Base-by-base conservation (phyloP, 2,329 filamentous ascomycete species). In the Curvularia sp. region DNA sequence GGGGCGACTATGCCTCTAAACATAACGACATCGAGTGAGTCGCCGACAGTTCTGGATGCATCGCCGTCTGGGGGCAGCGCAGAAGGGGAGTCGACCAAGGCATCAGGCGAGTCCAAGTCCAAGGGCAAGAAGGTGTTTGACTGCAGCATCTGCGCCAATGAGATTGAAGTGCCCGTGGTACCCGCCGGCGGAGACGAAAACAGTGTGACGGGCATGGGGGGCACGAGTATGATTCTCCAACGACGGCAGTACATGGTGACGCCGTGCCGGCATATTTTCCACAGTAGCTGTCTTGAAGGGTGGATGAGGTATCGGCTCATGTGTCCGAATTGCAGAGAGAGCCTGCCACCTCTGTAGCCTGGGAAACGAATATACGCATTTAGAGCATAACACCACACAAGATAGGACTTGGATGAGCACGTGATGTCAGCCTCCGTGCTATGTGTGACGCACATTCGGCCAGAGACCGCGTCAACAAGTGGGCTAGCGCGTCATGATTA, bases 271-370 rank as follows among this genome's bases (percentile, higher is more conserved):
- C 95, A 99, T 79, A 93, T 98, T 48, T 99, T 99, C 75, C 95
- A 99, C 74, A 95, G 89, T 55, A 82, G 84, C 30, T 99, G 95
- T 77, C 80, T 99, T 66, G 94, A 98, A 79, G 93, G 92, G 38
- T 98, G 95, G 95, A 95, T 99, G 90, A 86, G 91, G 73, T 93
- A 96, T 75, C 82, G 94, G 57, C 78, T 99, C 71, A 92, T 97
- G 80, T 99, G 95, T 79, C 95, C 95, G 1, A 97, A 97, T 65
- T 98, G 95, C 78, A 85, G 95, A 67, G 93, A 97, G 80, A 89
- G 90, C 58, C 77, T 98, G 70, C 94, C 94, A 50, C 92, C 93
- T 42, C 78, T 97, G 74, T 97, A 83, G 80, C 53, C 49, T 36
- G 19, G 12, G n/a, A 49, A 12, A 42, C n/a, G 3, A 45, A 32